phyloP scores from a whole-genome alignment of 148 eudicot genomes.

The Heliamphora exappendiculata region DNA sequence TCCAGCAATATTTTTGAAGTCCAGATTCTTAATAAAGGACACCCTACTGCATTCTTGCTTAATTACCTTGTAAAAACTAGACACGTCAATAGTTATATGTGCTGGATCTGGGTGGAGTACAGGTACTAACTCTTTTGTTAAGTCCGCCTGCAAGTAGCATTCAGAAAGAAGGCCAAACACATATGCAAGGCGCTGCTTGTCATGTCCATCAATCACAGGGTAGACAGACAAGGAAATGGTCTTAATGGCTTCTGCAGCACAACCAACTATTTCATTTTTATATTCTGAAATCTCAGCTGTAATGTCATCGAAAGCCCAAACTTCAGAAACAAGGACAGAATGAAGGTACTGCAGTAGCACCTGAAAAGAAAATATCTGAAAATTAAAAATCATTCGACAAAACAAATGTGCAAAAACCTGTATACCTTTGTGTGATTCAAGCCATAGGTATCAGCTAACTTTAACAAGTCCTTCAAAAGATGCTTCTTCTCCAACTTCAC shows the following conservation, averaged over 20 bases:
- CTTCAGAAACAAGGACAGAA: slow-evolving; percentile 69
- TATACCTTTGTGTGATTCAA: slow-evolving; percentile 70
- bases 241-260: slow-evolving; percentile 52
- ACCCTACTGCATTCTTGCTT: slow-evolving; percentile 67
- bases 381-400: not conserved
- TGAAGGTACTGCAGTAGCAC: slow-evolving; percentile 59
- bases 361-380: slow-evolving; percentile 32
- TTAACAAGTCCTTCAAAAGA: slow-evolving; percentile 63
- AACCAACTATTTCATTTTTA: slow-evolving; percentile 54
- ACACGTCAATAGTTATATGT: slow-evolving; percentile 23
- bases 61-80: slow-evolving; percentile 53
- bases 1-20: slow-evolving; percentile 84
- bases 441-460: slow-evolving; percentile 58
- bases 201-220: slow-evolving; percentile 64
- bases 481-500: slow-evolving; percentile 67
- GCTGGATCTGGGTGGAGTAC: slow-evolving; percentile 13
- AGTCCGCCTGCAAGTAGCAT: slow-evolving; percentile 59
- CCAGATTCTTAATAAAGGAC: slow-evolving; percentile 59
- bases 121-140: slow-evolving; percentile 24
- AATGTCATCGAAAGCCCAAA: slow-evolving; percentile 71
- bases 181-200: slow-evolving; percentile 66
- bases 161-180: slow-evolving; percentile 64
- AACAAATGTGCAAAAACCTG: not conserved
- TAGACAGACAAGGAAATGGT: slow-evolving; percentile 47
- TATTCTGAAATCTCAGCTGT: slow-evolving; percentile 49